These are phyloP conservation scores for Phytophthora pseudosyringae DNA, from an alignment of 352 stramenopile genomes.

Conservation along the genomic window DNA sequence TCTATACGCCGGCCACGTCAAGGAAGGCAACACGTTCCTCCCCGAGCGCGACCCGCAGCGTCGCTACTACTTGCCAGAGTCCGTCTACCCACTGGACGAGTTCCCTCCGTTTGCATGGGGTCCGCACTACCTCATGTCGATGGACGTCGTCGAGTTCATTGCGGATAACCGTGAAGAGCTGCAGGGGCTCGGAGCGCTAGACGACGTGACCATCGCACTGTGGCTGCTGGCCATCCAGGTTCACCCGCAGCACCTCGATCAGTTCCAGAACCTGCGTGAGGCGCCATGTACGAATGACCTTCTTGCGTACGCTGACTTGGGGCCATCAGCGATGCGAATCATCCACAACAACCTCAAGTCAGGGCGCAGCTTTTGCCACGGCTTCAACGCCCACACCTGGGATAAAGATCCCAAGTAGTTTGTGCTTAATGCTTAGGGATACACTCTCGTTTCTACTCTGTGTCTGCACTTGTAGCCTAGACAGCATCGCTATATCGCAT, in stretches of 20 bases:
- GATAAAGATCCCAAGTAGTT: constrained; percentile 17
- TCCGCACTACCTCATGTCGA: constrained; percentile 63
- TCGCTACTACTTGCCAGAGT: constrained; percentile 53
- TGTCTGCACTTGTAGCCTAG: no score
- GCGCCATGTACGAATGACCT: constrained; percentile 42
- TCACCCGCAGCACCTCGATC: constrained; percentile 43
- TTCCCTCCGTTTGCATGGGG: constrained; percentile 60
- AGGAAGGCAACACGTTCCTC: constrained; percentile 26
- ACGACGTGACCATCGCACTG: constrained; percentile 70
- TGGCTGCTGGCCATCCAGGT: constrained; percentile 72
- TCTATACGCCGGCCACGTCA: constrained; percentile 37
- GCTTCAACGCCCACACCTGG: constrained; percentile 51
- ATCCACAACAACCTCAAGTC: constrained; percentile 54
- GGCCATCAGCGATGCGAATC: constrained; percentile 41
- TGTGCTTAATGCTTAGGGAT: neutral
- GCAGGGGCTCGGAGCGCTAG: constrained; percentile 47
- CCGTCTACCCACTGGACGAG: constrained; percentile 48
- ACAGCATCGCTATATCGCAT: no score
- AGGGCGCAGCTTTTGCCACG: constrained; percentile 42
- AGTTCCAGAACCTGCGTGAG: constrained; percentile 58
- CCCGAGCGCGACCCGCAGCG: constrained; percentile 39
- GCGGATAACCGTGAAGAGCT: constrained; percentile 44
- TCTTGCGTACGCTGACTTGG: constrained; percentile 58
- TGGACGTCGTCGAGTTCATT: constrained; percentile 63
- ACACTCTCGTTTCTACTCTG: no score